phyloP scores from a whole-genome alignment of 192 early-diverging fungal genomes.

The Coemansia sp. region DNA sequence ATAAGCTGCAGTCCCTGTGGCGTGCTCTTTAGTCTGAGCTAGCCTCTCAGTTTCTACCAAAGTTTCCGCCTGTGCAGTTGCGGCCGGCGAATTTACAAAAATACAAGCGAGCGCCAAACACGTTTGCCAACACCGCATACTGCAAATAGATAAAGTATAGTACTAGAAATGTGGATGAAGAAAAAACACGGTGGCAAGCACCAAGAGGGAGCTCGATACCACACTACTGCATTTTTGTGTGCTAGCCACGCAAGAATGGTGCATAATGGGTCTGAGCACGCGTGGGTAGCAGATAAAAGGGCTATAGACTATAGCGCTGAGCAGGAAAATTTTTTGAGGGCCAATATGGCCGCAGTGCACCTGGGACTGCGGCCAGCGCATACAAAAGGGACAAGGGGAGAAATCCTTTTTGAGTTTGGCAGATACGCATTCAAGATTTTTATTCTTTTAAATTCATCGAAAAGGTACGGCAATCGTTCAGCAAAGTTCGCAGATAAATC shows the following conservation, averaged over 20 bases:
- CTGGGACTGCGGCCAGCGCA: not conserved
- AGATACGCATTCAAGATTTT: not conserved
- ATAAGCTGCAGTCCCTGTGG: no score
- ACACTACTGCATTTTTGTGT: not conserved
- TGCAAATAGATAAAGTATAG: not conserved
- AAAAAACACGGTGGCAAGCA: not conserved
- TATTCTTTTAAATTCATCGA: not conserved
- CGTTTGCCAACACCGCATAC: not conserved
- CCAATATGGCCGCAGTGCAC: not conserved
- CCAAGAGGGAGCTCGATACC: not conserved
- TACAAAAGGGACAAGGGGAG: not conserved
- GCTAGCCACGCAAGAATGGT: not conserved
- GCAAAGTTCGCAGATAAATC: no score
- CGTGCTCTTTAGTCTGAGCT: no score
- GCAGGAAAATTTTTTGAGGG: not conserved
- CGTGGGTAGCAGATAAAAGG: not conserved
- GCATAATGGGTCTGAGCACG: not conserved
- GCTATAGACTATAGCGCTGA: not conserved
- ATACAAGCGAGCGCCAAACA: not conserved
- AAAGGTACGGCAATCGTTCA: no score
- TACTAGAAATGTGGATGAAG: not conserved
- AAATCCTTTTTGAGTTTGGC: not conserved
- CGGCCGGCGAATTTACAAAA: not conserved
- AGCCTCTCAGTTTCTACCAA: no score
- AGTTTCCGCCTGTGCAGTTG: not conserved